These are phyloP conservation scores for Eucalyptus marginata DNA, from an alignment of 345 rosid species.

Conservation along the genomic window DNA sequence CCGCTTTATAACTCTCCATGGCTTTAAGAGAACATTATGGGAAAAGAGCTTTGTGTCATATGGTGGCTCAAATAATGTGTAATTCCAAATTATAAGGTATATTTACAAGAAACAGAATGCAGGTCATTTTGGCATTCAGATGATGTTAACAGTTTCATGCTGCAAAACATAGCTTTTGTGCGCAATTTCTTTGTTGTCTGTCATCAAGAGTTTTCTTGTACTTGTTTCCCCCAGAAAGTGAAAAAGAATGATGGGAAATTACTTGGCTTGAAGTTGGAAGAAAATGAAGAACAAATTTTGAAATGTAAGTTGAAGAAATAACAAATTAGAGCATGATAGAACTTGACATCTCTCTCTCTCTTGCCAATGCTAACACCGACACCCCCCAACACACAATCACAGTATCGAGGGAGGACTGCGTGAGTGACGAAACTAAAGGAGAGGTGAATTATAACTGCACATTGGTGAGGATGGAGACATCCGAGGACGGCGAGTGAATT, in stretches of 20 bases:
- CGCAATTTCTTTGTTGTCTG: not conserved
- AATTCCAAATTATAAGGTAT: not conserved
- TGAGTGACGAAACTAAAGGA: too few relatives aligned
- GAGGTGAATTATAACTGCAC: too few relatives aligned
- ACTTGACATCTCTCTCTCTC: too few relatives aligned
- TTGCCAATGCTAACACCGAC: too few relatives aligned
- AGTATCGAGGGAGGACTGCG: too few relatives aligned
- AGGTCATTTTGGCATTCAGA: not conserved
- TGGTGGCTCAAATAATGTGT: not conserved
- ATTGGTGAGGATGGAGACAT: too few relatives aligned
- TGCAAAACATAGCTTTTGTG: not conserved
- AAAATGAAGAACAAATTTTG: not conserved
- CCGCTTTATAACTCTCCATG: slow-evolving; percentile 62
- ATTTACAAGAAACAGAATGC: not conserved
- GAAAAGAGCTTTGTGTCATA: not conserved
- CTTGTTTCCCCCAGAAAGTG: not conserved
- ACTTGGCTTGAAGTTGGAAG: not conserved
- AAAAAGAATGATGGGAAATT: not conserved
- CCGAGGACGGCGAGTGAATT: too few relatives aligned
- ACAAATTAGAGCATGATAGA: not conserved
- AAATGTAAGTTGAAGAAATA: not conserved
- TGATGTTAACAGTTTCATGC: not conserved
- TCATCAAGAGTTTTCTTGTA: not conserved
- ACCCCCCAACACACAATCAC: too few relatives aligned
- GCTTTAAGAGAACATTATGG: not conserved